Evolutionary conservation across 352 stramenopile species (phyloP).

Genomic region (Pythium volutum): DNA sequence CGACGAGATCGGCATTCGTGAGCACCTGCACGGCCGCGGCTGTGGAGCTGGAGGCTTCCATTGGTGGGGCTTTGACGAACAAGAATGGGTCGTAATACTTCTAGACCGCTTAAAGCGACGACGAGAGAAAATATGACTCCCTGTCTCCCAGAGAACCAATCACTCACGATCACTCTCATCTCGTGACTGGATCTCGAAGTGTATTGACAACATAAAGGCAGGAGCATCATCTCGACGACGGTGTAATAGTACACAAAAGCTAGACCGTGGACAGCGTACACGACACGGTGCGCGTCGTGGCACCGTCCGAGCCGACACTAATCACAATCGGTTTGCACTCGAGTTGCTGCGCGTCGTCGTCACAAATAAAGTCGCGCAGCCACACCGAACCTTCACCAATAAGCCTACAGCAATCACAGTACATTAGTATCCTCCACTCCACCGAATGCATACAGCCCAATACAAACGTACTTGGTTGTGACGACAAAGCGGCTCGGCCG

Average conservation of each 20-base stretch:
- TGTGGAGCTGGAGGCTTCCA: background rate
- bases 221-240: no score
- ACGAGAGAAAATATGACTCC: no score
- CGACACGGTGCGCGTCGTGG: background rate
- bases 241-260: background rate
- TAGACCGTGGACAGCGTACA: constrained; percentile 8
- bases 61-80: no score
- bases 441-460: no score
- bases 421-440: no score
- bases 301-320: background rate
- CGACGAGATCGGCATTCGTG: background rate
- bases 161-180: no score
- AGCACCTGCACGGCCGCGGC: constrained; percentile 7
- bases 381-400: constrained; percentile 16
- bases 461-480: constrained; percentile 21
- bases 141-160: no score
- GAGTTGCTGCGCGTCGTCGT: constrained; percentile 13
- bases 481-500: constrained; percentile 16
- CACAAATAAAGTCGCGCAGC: constrained; percentile 17
- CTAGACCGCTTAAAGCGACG: no score
- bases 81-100: no score
- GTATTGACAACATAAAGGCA: no score
- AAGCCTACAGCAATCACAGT: constrained; percentile 4
- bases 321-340: constrained; percentile 22
- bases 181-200: no score